Base-by-base conservation (phyloP, 192 early-diverging fungal genomes). In the Globomyces pollinis-pini region DNA sequence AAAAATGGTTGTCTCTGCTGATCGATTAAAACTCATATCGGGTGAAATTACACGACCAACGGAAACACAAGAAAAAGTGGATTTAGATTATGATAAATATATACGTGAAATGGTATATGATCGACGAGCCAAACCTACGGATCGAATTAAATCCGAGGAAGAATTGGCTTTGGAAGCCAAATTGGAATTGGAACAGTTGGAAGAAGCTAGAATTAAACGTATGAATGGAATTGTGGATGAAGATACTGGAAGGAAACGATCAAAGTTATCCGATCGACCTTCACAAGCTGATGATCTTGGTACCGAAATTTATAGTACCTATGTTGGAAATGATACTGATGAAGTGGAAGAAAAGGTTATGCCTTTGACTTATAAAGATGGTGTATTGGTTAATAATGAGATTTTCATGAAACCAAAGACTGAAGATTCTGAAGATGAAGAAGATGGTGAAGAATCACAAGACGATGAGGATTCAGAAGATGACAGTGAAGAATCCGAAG, bases 141-240 rank as follows among this genome's bases (percentile, higher is more conserved):
- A 99, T 67, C 84, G 96, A 12, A 64, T 87, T 16, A 96, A 96
- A 76, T 92, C 91, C 6, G 94, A 95, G 64, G 91, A 94, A 57
- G 96, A 99, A 71, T 66, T 83, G 55, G 91, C 89, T 9, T 58
- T 84, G 30, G 93, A 93, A 59, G 91, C 90, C 36, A 86, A 85
- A 62, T 80, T 79, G 28, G 81, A 87, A 51, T 68, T 97, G n/a
- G 93, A 94, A 63, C 83, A 86, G 64, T 79, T 89, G 13, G 96
- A 98, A 75, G 78, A 32, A 9, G 69, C 60, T 29, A 77, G 91
- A 20, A 75, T 83, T 71, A 79, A 85, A 41, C 85, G 92, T 49
- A 91, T 93, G 90, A 77, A 91, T 38, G 92, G 93, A 12, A 58
- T 87, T 36, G 67, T 76, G 33, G 67, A 68, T 13, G 64, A 74